Base-by-base conservation (phyloP, 768 basidiomycete species). In the Termitomyces titanicus region DNA sequence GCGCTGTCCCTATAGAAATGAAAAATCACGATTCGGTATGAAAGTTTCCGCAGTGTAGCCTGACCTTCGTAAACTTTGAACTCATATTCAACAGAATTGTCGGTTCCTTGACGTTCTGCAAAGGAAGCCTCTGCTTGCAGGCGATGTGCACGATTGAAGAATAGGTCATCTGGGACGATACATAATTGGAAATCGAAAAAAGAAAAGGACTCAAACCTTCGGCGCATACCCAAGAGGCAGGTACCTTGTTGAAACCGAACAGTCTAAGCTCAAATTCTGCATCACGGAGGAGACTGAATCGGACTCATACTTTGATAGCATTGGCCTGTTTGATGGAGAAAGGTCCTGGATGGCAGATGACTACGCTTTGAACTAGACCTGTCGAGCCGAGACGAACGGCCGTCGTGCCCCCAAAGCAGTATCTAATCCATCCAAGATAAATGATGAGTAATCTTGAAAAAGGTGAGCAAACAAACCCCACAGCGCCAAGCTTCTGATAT, bases 401-500 rank as follows among this genome's bases (percentile, higher is more conserved):
- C 9, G 55, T 53, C n/a, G 61, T 18, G 17, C 66, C 66, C 5
- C 66, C 66, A 40, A 56, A 65, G 47, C 64, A 65, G 47, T 66
- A 66, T 3, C 66, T 66, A 61, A 31, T 13, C 40, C 8, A 38
- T 20, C 7, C 5, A 10, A 22, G 6, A n/a, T 34, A 24, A 35
- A 38, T 35, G 33, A 44, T 7, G 17, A 6, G 4, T 15, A 11
- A 15, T 37, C 11, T 18, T 17, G 45, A 7, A 37, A 10, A 6
- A n/a, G 9, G 29, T 47, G 22, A 22, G 25, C 24, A 37, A 6
- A 63, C 66, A 40, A 53, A 75, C 72, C 75, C 75, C 3, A 74
- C 67, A 20, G 69, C 70, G 8, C 76, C 76, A n/a, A 77, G 37
- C 53, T 74, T 74, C 33, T 70, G 68, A 51, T 77, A 78, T 20